Evolutionary conservation across 192 early-diverging fungal species (phyloP).

Genomic region (Coemansia sp.): DNA sequence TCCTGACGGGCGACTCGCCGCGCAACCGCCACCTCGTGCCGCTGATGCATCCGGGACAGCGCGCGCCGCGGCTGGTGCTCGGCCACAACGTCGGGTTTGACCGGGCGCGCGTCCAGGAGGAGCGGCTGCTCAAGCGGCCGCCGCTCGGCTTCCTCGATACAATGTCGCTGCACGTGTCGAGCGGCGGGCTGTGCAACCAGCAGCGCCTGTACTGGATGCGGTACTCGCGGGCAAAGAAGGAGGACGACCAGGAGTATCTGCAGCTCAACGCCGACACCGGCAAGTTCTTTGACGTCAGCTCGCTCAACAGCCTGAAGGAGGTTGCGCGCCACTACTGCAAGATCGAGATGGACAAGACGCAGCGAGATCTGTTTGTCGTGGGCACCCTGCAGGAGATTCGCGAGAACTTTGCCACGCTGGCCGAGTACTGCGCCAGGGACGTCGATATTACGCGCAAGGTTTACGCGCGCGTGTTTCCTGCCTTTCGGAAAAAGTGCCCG

Average conservation of each 20-base stretch:
- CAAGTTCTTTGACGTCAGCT: conserved; percentile 56
- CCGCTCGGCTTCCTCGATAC: conserved; percentile 81
- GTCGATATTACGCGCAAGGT: conserved; percentile 75
- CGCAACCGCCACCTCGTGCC: conserved; percentile 64
- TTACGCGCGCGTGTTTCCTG: conserved; percentile 66
- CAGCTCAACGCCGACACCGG: conserved; percentile 50
- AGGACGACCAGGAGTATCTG: conserved; percentile 51
- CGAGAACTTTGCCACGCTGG: conserved; percentile 63
- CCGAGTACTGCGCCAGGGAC: conserved; percentile 88
- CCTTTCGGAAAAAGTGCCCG: conserved; percentile 79
- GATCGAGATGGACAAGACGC: conserved; percentile 65
- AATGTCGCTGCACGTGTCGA: conserved; percentile 88
- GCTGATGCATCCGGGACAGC: conserved; percentile 51
- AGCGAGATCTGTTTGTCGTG: conserved; percentile 59
- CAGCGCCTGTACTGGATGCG: conserved; percentile 81
- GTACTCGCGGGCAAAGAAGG: conserved; percentile 60
- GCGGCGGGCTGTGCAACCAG: conserved; percentile 85
- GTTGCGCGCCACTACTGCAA: conserved; percentile 79
- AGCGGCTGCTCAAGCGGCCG: conserved; percentile 67
- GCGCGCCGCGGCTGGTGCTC: conserved; percentile 61
- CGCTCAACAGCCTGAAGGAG: conserved; percentile 73
- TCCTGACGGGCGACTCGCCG: conserved; percentile 55
- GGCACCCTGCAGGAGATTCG: conserved; percentile 64
- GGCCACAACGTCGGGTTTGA: conserved; percentile 96
- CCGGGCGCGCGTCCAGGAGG: conserved; percentile 82